These are phyloP conservation scores for Candida ponderosae DNA, from an alignment of 805 yeast genomes.

Conservation along the genomic window DNA sequence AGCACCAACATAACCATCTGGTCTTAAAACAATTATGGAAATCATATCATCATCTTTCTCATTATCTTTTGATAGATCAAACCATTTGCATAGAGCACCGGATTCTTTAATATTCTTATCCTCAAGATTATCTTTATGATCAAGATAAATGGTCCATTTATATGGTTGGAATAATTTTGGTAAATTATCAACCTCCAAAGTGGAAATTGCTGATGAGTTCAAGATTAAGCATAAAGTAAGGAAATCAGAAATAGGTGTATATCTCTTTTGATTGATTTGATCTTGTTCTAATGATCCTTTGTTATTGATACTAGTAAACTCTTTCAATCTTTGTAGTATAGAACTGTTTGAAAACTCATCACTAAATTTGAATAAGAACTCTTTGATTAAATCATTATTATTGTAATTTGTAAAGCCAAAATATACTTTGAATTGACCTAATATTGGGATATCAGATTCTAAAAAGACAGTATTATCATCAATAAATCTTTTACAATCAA, in stretches of 20 bases:
- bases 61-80: neutral
- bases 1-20: constrained; percentile 17
- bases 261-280: constrained; percentile 3
- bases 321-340: neutral
- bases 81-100: constrained; percentile 6
- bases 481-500: constrained; percentile 5
- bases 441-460: constrained; percentile 7
- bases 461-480: constrained; percentile 9
- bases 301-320: neutral
- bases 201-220: neutral
- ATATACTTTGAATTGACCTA: constrained; percentile 8
- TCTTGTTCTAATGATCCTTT: constrained; percentile 1
- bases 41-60: neutral
- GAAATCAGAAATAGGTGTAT: constrained; percentile 5
- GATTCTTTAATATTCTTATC: too few species aligned
- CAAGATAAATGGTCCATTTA: constrained; percentile 6
- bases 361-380: neutral
- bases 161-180: constrained; percentile 6
- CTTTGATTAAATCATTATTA: neutral
- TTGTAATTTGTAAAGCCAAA: neutral
- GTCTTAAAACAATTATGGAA: constrained; percentile 12
- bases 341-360: neutral
- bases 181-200: constrained; percentile 2
- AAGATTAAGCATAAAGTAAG: constrained; percentile 3
- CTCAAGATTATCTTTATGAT: neutral